Percentiles rank a stretch among this genome's conserved stretches.
These are phyloP conservation scores for Akebia trifoliata DNA, from an alignment of 164 flowering plant genomes.

Conservation along the genomic window DNA sequence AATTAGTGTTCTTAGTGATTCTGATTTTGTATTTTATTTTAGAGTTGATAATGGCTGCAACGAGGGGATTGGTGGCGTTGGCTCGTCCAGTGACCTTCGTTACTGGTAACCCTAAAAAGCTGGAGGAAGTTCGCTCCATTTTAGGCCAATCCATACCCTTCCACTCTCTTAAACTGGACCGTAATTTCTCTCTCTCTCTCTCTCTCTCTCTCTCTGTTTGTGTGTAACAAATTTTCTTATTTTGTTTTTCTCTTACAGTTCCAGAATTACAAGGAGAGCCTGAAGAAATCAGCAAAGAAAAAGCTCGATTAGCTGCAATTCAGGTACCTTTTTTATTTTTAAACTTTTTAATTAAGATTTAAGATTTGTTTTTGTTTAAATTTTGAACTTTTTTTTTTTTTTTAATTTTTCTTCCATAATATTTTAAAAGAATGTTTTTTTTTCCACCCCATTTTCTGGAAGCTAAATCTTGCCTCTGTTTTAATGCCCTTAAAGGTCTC, in stretches of 20 bases:
- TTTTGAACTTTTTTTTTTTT: conserved; percentile 3
- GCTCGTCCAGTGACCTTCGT: conserved; percentile 87
- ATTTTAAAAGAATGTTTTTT: background rate
- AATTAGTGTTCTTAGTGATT: too few species aligned
- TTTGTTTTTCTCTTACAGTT: conserved; percentile 31
- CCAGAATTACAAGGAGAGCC: conserved; percentile 98
- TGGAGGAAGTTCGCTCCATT: conserved; percentile 84
- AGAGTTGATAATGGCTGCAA: conserved; percentile 9
- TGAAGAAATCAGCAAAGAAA: conserved; percentile 87
- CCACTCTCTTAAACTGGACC: conserved; percentile 81
- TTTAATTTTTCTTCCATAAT: background rate
- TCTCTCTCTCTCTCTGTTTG: conserved; percentile 1
- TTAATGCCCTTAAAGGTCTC: conserved; percentile 86
- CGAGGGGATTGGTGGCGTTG: conserved; percentile 28
- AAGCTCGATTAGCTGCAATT: conserved; percentile 83
- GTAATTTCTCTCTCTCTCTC: conserved; percentile 26
- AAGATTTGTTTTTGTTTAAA: background rate
- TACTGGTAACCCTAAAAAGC: conserved; percentile 92
- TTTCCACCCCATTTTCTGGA: background rate
- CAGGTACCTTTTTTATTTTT: conserved; percentile 35
- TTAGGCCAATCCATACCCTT: conserved; percentile 84
- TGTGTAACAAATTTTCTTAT: background rate
- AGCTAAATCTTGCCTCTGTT: conserved; percentile 93
- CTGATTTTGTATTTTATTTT: too few species aligned
- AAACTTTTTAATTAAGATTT: background rate